These are phyloP conservation scores for Pseudogymnoascus sp. DNA, from an alignment of 2,329 filamentous ascomycete species.

Conservation along the genomic window DNA sequence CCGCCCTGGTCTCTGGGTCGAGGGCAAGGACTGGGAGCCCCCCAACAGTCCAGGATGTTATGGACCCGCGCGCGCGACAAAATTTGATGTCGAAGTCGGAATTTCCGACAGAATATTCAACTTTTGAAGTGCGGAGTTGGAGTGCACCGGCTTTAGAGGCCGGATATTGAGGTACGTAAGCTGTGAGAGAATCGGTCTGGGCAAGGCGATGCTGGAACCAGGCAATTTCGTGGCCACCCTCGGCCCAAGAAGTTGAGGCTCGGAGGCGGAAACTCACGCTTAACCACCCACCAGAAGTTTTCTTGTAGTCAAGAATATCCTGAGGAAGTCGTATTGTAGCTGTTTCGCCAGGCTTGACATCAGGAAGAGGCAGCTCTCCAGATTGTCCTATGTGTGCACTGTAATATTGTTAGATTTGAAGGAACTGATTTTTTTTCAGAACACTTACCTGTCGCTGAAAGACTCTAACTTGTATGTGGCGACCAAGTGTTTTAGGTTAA, in stretches of 20 bases:
- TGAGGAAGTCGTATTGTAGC: conserved; percentile 29
- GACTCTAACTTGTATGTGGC: conserved; percentile 38
- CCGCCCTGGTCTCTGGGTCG: conserved; percentile 30
- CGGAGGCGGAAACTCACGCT: conserved; percentile 38
- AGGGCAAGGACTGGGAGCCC: conserved; percentile 29
- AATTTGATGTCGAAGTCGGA: conserved; percentile 35
- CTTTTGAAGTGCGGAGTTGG: conserved; percentile 14
- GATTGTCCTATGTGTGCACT: conserved; percentile 26
- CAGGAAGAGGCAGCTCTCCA: conserved; percentile 34
- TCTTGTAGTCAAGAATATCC: conserved; percentile 12
- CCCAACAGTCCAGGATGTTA: conserved; percentile 35
- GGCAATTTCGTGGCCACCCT: conserved; percentile 45
- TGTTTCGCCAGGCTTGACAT: conserved; percentile 32
- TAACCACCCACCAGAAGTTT: conserved; percentile 34
- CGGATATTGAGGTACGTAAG: conserved; percentile 15
- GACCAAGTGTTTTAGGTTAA: conserved; percentile 40
- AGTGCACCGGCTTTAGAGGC: conserved; percentile 9
- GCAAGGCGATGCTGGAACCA: conserved; percentile 29
- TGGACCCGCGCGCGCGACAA: conserved; percentile 36
- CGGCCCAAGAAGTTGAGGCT: conserved; percentile 41
- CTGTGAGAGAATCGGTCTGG: background rate
- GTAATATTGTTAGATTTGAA: conserved; percentile 1
- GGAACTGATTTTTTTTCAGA: background rate
- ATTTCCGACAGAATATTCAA: conserved; percentile 25
- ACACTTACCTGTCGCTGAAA: conserved; percentile 34